These are phyloP conservation scores for Pontederia paniculata DNA, from an alignment of 176 grass and related monocot species.

Conservation along the genomic window DNA sequence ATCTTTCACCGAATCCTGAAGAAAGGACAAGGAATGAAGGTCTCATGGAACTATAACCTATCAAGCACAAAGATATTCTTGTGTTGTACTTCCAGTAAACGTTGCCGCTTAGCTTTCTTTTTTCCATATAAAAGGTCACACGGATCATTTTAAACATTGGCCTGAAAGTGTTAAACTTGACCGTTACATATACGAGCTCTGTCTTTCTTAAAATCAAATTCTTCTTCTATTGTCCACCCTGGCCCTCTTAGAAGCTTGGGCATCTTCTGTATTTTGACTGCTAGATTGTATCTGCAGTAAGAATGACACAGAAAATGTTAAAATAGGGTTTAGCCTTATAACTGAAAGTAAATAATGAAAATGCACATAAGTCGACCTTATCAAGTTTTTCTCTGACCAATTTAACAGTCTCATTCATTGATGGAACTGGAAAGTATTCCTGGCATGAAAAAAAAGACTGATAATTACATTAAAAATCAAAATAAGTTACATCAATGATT, in stretches of 20 bases:
- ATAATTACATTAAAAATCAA: not conserved
- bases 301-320: not conserved
- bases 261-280: constrained; percentile 19
- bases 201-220: constrained; percentile 41
- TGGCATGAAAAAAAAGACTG: constrained; percentile 18
- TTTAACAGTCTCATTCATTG: constrained; percentile 70
- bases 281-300: constrained; percentile 53
- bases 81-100: too few relatives aligned
- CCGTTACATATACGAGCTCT: not conserved
- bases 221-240: constrained; percentile 52
- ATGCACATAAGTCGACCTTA: constrained; percentile 25
- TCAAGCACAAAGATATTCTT: too few relatives aligned
- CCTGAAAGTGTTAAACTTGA: too few relatives aligned
- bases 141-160: too few relatives aligned
- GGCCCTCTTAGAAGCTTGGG: constrained; percentile 50
- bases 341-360: not conserved
- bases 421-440: constrained; percentile 76
- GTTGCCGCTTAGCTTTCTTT: too few relatives aligned
- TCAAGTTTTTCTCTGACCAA: constrained; percentile 69
- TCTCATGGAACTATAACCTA: too few relatives aligned
- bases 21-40: too few relatives aligned
- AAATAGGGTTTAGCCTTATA: not conserved
- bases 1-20: too few relatives aligned
- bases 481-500: not conserved
- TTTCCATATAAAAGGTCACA: too few relatives aligned